These are phyloP conservation scores for Chlorella sp. DNA, from an alignment of 139 green algal genomes.

Conservation along the genomic window DNA sequence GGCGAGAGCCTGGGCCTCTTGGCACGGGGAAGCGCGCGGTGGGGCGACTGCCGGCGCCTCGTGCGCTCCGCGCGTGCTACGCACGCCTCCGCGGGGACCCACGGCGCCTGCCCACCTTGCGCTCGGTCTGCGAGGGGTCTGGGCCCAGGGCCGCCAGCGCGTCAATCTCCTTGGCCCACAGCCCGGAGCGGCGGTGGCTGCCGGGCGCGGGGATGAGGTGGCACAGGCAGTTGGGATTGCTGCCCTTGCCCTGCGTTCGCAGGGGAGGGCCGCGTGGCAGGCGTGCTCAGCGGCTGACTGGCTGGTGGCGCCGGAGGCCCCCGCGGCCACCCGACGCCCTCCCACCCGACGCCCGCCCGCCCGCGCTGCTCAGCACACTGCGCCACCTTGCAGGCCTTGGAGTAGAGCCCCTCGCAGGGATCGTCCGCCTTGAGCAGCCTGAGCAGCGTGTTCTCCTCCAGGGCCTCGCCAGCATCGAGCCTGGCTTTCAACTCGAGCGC, in stretches of 20 bases:
- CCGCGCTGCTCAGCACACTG: not conserved
- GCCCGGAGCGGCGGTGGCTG: constrained; percentile 57
- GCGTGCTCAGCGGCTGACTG: too few species aligned
- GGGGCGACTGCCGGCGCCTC: too few species aligned
- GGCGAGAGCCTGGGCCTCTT: not conserved
- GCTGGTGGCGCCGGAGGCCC: too few species aligned
- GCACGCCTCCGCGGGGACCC: too few species aligned
- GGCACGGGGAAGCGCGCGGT: too few species aligned
- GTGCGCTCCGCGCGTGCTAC: too few species aligned
- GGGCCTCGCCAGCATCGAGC: constrained; percentile 6
- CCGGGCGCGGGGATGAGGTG: constrained; percentile 55
- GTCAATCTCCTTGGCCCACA: constrained; percentile 77
- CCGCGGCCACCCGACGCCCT: too few species aligned
- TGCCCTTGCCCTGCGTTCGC: constrained; percentile 49
- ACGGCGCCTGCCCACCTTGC: constrained; percentile 28
- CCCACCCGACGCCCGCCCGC: too few species aligned
- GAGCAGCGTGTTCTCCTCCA: constrained; percentile 12
- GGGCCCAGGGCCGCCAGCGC: constrained; percentile 43
- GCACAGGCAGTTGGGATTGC: constrained; percentile 77
- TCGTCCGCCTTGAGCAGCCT: constrained; percentile 22
- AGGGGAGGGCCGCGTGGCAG: too few species aligned
- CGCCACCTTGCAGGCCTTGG: constrained; percentile 35
- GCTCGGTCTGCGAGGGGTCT: constrained; percentile 34
- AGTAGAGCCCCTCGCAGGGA: constrained; percentile 34
- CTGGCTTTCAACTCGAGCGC: constrained; percentile 11